Evolutionary conservation across 768 basidiomycete species (phyloP).

Genomic region (Mycena crocata): DNA sequence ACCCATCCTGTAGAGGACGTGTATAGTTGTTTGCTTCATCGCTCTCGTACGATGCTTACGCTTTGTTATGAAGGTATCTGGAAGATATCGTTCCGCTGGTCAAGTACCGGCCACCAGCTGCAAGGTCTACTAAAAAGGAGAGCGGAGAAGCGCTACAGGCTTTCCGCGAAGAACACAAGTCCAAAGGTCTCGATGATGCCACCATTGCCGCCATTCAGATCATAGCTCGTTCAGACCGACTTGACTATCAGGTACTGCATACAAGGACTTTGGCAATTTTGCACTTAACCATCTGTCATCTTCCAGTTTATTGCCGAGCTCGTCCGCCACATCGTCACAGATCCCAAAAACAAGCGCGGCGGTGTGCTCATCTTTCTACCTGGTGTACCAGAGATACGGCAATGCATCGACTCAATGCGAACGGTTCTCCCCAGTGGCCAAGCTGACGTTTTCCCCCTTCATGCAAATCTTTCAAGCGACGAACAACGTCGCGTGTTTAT

Average conservation of each 20-base stretch:
- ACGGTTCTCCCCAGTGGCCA: slow-evolving; percentile 46
- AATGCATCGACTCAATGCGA: slow-evolving; percentile 74
- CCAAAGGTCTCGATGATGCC: slow-evolving; percentile 64
- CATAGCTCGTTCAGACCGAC: slow-evolving; percentile 68
- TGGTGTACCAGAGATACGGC: slow-evolving; percentile 90
- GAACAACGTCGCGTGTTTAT: slow-evolving; percentile 87
- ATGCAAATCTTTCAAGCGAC: slow-evolving; percentile 87
- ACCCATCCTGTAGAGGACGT: slow-evolving; percentile 82
- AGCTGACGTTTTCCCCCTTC: slow-evolving; percentile 78
- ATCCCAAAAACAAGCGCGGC: slow-evolving; percentile 55
- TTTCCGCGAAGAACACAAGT: slow-evolving; percentile 60
- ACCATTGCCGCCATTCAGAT: slow-evolving; percentile 67
- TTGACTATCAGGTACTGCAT: slow-evolving; percentile 77
- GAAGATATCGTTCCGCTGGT: slow-evolving; percentile 79
- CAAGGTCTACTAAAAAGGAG: slow-evolving; percentile 47
- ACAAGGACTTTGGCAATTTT: background rate
- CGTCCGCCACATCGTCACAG: slow-evolving; percentile 70
- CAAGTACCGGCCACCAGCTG: slow-evolving; percentile 62
- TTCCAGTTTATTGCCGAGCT: slow-evolving; percentile 73
- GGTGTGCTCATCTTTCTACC: slow-evolving; percentile 91
- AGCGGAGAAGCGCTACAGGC: slow-evolving; percentile 59
- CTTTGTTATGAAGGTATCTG: slow-evolving; percentile 68
- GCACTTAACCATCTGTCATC: background rate
- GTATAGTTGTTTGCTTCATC: slow-evolving; percentile 51
- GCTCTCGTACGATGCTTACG: background rate